phyloP scores from a whole-genome alignment of 2,329 filamentous ascomycete genomes.

The Xylaria arbuscula region DNA sequence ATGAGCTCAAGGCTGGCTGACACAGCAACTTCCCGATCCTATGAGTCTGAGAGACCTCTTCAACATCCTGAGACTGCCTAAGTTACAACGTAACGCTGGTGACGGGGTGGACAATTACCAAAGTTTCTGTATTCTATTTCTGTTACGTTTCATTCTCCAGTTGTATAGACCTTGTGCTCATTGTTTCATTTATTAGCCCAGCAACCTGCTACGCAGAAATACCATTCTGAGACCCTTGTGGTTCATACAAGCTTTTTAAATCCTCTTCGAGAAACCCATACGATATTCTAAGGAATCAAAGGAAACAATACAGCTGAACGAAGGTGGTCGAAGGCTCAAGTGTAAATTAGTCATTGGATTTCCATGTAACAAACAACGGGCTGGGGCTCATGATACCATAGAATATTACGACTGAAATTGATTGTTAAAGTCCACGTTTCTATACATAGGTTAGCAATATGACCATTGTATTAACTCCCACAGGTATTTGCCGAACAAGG shows the following conservation, averaged over 20 bases:
- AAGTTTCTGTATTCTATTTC: background rate
- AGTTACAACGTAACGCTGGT: background rate
- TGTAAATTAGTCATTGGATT: background rate
- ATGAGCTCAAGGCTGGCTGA: constrained; percentile 15
- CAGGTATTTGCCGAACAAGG: too few relatives aligned
- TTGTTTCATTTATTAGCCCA: background rate
- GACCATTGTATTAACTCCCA: too few relatives aligned
- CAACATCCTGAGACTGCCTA: background rate
- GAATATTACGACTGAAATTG: background rate
- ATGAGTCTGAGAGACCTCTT: background rate
- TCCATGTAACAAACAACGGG: background rate
- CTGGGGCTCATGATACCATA: background rate
- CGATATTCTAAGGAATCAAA: background rate
- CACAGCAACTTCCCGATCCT: background rate
- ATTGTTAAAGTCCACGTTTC: too few relatives aligned
- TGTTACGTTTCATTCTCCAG: background rate
- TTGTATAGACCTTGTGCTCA: background rate
- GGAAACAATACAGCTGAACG: background rate
- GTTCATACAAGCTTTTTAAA: background rate
- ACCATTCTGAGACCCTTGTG: background rate
- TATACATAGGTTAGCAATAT: too few relatives aligned
- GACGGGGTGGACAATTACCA: background rate
- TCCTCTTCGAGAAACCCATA: background rate
- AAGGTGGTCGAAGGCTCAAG: background rate
- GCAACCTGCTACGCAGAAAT: background rate